These are phyloP conservation scores for Cymbidium sinense DNA, from an alignment of 106 monocot species.

Conservation along the genomic window DNA sequence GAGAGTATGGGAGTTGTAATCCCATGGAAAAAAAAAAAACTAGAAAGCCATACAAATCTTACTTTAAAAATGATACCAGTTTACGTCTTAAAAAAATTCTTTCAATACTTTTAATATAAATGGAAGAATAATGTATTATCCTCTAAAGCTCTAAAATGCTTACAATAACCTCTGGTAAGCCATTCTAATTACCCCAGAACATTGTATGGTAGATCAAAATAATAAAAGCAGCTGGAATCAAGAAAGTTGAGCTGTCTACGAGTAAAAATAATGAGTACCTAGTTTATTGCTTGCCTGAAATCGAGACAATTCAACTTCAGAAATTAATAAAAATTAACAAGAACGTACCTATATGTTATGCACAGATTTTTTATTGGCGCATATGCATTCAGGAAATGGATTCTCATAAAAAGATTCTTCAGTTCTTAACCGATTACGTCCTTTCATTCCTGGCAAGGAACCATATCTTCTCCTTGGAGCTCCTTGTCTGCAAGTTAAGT, in stretches of 20 bases:
- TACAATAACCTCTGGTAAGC: background rate
- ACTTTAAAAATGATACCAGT: no score
- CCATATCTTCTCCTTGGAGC: slow-evolving; percentile 82
- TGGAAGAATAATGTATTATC: background rate
- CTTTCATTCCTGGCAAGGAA: slow-evolving; percentile 72
- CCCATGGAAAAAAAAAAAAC: no score
- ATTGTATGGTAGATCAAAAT: background rate
- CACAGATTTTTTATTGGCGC: slow-evolving; percentile 17
- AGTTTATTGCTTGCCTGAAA: background rate
- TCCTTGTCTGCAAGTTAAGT: slow-evolving; percentile 58
- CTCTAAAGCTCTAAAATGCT: background rate
- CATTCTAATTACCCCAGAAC: background rate
- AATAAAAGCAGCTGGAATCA: background rate
- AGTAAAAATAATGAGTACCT: background rate
- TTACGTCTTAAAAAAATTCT: background rate
- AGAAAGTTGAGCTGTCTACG: background rate
- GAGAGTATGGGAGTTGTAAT: background rate
- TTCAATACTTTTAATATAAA: background rate
- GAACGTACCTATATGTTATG: background rate
- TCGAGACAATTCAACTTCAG: background rate
- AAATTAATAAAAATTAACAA: background rate
- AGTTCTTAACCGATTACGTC: slow-evolving; percentile 65
- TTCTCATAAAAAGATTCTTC: slow-evolving; percentile 99
- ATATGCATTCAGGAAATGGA: slow-evolving; percentile 95
- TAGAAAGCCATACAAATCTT: no score